phyloP scores from a whole-genome alignment of 345 rosid species.

The Rhodomyrtus tomentosa region DNA sequence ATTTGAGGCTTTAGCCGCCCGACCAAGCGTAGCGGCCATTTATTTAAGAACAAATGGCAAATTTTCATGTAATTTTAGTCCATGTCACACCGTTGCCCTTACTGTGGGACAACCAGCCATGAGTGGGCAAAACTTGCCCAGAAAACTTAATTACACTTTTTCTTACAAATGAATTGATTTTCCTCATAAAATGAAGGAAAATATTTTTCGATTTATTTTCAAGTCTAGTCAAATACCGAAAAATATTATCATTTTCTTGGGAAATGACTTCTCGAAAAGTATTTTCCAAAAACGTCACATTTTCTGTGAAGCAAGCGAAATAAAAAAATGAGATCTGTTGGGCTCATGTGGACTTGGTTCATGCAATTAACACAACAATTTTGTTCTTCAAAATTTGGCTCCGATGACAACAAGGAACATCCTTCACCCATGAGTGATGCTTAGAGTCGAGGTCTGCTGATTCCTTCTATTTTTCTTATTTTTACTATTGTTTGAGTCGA shows the following conservation, averaged over 20 bases:
- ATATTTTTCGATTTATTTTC: no score
- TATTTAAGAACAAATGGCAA: not conserved
- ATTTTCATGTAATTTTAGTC: not conserved
- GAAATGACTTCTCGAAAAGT: not conserved
- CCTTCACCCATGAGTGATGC: no score
- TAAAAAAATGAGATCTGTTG: not conserved
- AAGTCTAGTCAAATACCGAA: no score
- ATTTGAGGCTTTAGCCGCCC: not conserved
- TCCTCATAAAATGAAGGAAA: no score
- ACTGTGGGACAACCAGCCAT: not conserved
- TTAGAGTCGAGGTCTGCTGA: not conserved
- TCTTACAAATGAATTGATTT: not conserved
- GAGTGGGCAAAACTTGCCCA: not conserved
- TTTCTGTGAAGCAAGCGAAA: not conserved
- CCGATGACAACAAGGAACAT: no score
- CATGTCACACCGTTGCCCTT: not conserved
- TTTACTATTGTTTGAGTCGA: not conserved
- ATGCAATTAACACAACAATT: not conserved
- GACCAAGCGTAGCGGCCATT: rapidly evolving
- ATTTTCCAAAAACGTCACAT: no score
- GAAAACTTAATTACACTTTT: not conserved
- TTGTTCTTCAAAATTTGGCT: no score
- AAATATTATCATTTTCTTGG: no score
- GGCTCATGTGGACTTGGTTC: not conserved
- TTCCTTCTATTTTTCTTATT: not conserved